phyloP scores from a whole-genome alignment of 768 basidiomycete genomes.

The Hebeloma cylindrosporum region DNA sequence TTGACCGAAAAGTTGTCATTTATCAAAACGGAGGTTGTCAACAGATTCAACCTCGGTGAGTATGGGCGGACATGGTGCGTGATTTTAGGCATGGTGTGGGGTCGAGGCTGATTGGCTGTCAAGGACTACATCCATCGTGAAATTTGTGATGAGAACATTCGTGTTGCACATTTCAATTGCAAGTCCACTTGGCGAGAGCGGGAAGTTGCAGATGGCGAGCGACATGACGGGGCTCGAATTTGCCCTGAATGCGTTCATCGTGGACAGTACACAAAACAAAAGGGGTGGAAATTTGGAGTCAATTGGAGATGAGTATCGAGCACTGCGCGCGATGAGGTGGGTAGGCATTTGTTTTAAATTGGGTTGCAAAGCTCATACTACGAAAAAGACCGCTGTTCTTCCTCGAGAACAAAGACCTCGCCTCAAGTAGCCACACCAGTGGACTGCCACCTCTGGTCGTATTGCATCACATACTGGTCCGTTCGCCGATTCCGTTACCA shows the following conservation, averaged over 20 bases:
- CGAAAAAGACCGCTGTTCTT: constrained; percentile 77
- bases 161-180: constrained; percentile 94
- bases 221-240: constrained; percentile 99
- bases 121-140: constrained; percentile 68
- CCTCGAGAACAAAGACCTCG: constrained; percentile 73
- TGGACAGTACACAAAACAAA: constrained; percentile 54
- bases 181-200: constrained; percentile 86
- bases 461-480: constrained; percentile 88
- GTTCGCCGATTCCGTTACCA: constrained; percentile 82
- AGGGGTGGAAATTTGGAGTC: constrained; percentile 67
- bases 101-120: neutral
- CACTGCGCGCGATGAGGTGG: constrained; percentile 83
- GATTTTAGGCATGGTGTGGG: neutral
- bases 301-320: constrained; percentile 85
- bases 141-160: constrained; percentile 82
- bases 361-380: constrained; percentile 1
- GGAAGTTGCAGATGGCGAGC: constrained; percentile 90
- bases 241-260: constrained; percentile 77
- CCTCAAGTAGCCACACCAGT: constrained; percentile 61
- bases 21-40: constrained; percentile 75
- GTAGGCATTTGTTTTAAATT: constrained; percentile 19
- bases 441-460: constrained; percentile 88
- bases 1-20: constrained; percentile 85
- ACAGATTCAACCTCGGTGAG: constrained; percentile 70
- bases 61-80: constrained; percentile 70